Conservation (phyloP, 164 flowering plant genomes). For the Pachysandra terminalis region DNA sequence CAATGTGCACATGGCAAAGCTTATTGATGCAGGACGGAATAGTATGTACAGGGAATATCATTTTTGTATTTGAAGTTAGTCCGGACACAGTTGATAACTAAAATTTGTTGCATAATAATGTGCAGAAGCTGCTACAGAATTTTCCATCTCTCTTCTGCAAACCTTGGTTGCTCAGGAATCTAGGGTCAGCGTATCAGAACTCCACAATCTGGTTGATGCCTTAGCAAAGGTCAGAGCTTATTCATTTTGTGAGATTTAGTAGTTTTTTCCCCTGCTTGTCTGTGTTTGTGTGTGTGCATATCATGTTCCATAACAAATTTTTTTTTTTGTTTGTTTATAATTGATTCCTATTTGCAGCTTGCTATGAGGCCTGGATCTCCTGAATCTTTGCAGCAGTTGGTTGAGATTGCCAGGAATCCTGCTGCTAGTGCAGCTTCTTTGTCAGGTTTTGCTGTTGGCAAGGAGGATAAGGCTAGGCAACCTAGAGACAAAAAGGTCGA, state of each 20-base stretch:
- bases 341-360: constrained; percentile 41
- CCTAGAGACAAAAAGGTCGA: constrained; percentile 77
- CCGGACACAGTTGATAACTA: not conserved
- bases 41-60: constrained; percentile 44
- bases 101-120: constrained; percentile 16
- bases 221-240: constrained; percentile 61
- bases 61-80: not conserved
- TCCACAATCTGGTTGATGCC: constrained; percentile 89
- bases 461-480: constrained; percentile 61
- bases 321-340: not conserved
- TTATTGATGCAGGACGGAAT: constrained; percentile 92
- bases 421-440: constrained; percentile 36
- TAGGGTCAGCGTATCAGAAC: constrained; percentile 62
- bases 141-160: constrained; percentile 75
- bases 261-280: not conserved
- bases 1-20: constrained; percentile 89
- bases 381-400: constrained; percentile 76
- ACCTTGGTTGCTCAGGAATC: constrained; percentile 66
- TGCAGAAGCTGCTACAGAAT: constrained; percentile 94
- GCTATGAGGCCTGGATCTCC: constrained; percentile 88
- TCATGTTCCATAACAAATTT: not conserved
- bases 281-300: not conserved
- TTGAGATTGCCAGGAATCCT: constrained; percentile 81
- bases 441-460: constrained; percentile 35
- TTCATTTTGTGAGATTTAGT: constrained; percentile 1